A percentile compares a stretch with the other conserved stretches of the same genome.
Conservation (phyloP, 2,329 filamentous ascomycete genomes). For the Ophiostoma ulmi region DNA sequence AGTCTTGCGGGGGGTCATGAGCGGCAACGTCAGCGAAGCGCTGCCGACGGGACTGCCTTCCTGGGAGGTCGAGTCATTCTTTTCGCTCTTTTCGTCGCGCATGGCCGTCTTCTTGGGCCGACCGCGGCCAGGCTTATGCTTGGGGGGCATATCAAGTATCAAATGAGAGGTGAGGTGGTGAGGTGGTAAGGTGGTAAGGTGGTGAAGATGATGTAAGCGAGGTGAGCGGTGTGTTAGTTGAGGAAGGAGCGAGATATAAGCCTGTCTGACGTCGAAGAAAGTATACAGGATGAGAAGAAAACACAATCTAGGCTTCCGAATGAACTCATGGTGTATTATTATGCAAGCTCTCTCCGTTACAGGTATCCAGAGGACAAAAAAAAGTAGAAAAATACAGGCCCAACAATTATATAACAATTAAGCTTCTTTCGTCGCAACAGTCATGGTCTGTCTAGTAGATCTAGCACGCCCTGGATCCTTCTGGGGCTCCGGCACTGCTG, state of each 20-base stretch:
- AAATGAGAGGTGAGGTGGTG: not conserved
- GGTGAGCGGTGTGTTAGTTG: not conserved
- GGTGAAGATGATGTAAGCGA: conserved; percentile 8
- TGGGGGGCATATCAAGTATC: conserved; percentile 12
- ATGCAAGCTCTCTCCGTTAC: conserved; percentile 1
- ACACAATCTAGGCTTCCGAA: conserved; percentile 8
- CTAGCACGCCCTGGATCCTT: not conserved
- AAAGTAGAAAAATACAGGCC: not conserved
- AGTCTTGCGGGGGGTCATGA: conserved; percentile 7
- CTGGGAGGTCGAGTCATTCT: not conserved
- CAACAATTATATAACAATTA: not conserved
- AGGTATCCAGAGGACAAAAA: not conserved
- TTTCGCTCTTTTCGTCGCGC: conserved; percentile 2
- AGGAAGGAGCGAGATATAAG: conserved; percentile 4
- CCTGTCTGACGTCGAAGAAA: not conserved
- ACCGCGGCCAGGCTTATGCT: conserved; percentile 17
- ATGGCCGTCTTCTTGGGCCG: conserved; percentile 21
- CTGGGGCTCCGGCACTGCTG: not conserved
- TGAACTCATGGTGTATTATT: not conserved
- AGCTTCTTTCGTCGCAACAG: conserved; percentile 4
- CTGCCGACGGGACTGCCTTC: conserved; percentile 21
- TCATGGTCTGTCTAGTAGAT: not conserved
- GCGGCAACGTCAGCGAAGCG: conserved; percentile 22
- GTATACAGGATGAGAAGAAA: not conserved
- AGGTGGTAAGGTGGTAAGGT: not conserved